Percentiles rank a stretch among this genome's conserved stretches.
Conservation (phyloP, 2,329 filamentous ascomycete genomes). For the Venturia pyrina region DNA sequence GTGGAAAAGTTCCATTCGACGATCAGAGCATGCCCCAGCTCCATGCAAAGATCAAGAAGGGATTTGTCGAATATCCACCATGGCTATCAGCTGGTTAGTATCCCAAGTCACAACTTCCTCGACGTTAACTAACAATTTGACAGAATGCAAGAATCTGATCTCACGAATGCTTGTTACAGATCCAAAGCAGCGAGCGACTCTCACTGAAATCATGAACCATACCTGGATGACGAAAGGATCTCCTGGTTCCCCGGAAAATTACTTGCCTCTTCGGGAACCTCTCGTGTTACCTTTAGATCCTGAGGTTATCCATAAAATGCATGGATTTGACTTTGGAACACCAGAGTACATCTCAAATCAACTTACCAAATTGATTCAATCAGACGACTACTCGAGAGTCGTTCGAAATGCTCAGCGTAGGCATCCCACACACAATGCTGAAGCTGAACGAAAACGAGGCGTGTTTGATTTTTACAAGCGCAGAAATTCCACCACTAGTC, state of each 20-base stretch:
- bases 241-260: constrained; percentile 77
- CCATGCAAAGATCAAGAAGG: constrained; percentile 98
- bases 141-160: constrained; percentile 89
- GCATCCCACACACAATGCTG: constrained; percentile 46
- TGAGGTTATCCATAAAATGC: constrained; percentile 85
- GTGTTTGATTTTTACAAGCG: constrained; percentile 98
- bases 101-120: neutral
- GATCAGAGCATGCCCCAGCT: constrained; percentile 98
- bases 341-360: constrained; percentile 74
- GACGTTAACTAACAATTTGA: constrained; percentile 11
- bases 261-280: constrained; percentile 72
- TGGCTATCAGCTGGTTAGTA: constrained; percentile 79
- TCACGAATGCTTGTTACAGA: constrained; percentile 95
- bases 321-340: constrained; percentile 91
- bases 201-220: constrained; percentile 88
- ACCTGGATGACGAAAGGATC: constrained; percentile 96
- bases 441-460: constrained; percentile 70
- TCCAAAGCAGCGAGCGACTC: constrained; percentile 71
- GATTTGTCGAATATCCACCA: constrained; percentile 85
- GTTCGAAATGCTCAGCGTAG: constrained; percentile 61
- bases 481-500: constrained; percentile 71
- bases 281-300: constrained; percentile 74
- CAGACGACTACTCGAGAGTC: constrained; percentile 84
- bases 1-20: constrained; percentile 96
- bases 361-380: constrained; percentile 77